Evolutionary conservation across 2,329 filamentous ascomycete species (phyloP).

Genomic region (Sclerotiophoma versabilis): DNA sequence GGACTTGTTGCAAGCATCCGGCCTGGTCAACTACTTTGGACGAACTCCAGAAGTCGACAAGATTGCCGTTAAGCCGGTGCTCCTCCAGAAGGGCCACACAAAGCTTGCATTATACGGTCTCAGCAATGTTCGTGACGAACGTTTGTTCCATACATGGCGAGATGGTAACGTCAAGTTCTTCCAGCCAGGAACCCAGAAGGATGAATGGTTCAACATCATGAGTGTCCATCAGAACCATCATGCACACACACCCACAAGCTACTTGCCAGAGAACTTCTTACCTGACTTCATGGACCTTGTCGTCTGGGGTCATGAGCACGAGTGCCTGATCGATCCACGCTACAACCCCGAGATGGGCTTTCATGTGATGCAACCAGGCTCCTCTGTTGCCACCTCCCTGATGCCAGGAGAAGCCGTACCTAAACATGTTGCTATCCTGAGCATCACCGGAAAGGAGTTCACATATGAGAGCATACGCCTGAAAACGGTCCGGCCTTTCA

Average conservation of each 20-base stretch:
- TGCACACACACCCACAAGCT: conserved; percentile 89
- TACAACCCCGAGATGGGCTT: conserved; percentile 89
- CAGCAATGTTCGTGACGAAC: conserved; percentile 95
- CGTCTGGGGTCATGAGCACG: conserved; percentile 97
- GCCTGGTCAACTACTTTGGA: conserved; percentile 94
- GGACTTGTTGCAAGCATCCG: conserved; percentile 88
- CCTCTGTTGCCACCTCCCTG: conserved; percentile 92
- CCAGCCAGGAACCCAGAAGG: conserved; percentile 77
- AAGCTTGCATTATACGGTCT: conserved; percentile 93
- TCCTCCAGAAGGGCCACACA: conserved; percentile 91
- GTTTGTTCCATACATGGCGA: conserved; percentile 90
- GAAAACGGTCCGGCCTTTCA: conserved; percentile 88
- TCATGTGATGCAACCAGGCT: conserved; percentile 96
- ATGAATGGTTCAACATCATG: conserved; percentile 96
- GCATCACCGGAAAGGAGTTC: conserved; percentile 82
- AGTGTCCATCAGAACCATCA: conserved; percentile 96
- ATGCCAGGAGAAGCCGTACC: conserved; percentile 87
- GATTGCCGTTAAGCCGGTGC: conserved; percentile 87
- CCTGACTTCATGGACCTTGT: conserved; percentile 91
- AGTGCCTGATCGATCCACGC: conserved; percentile 86
- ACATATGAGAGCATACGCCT: conserved; percentile 80
- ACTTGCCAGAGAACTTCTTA: conserved; percentile 90
- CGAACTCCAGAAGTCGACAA: conserved; percentile 91
- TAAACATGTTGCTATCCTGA: conserved; percentile 89
- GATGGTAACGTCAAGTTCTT: conserved; percentile 96